phyloP scores from a whole-genome alignment of 78 protist genomes.

The Trichosphaerium sp. region DNA sequence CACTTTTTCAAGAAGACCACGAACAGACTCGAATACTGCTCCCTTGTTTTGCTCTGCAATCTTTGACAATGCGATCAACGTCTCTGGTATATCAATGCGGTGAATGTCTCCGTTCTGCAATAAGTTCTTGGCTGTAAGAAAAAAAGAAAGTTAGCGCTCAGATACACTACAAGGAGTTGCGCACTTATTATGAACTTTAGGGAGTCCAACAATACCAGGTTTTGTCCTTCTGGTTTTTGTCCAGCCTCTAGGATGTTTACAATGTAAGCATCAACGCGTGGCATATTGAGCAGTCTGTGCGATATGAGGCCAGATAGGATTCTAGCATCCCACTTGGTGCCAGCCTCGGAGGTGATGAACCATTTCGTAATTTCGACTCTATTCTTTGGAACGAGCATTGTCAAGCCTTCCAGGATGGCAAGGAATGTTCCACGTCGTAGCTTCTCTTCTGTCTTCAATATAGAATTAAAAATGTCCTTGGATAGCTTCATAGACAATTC shows the following conservation, averaged over 20 bases:
- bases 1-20: too few species aligned
- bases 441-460: constrained; percentile 22
- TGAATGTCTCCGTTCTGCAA: too few species aligned
- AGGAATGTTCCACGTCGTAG: constrained; percentile 25
- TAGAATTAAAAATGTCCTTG: constrained; percentile 4
- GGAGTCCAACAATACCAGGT: neutral
- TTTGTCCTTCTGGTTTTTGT: neutral
- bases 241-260: constrained; percentile 10
- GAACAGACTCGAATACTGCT: too few species aligned
- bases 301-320: constrained; percentile 33
- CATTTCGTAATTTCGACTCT: constrained; percentile 10
- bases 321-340: constrained; percentile 16
- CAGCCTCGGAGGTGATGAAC: constrained; percentile 11
- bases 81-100: too few species aligned
- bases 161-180: too few species aligned
- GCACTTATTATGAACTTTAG: neutral
- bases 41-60: too few species aligned
- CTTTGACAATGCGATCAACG: too few species aligned
- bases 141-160: too few species aligned
- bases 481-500: constrained; percentile 10
- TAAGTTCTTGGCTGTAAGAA: too few species aligned
- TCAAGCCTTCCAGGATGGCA: constrained; percentile 25
- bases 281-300: constrained; percentile 45
- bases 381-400: constrained; percentile 24
- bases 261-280: constrained; percentile 35